These are phyloP conservation scores for Ilex paraguariensis DNA, from an alignment of 305 asterid species.

Conservation along the genomic window DNA sequence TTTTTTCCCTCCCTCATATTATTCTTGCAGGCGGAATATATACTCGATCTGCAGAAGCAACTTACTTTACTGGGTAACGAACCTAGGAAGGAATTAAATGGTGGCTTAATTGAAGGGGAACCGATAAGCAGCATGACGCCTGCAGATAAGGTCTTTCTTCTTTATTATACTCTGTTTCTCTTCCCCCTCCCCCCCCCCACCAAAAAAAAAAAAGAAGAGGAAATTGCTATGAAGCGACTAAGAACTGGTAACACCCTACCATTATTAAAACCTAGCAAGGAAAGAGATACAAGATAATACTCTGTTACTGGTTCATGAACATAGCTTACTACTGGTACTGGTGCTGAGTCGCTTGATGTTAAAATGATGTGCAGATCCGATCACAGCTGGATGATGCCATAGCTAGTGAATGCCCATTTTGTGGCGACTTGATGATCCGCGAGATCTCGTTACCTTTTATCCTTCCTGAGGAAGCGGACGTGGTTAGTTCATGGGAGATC, in stretches of 20 bases:
- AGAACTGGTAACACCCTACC: background rate
- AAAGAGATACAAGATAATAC: background rate
- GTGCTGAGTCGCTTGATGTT: constrained; percentile 3
- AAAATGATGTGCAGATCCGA: constrained; percentile 55
- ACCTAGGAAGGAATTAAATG: constrained; percentile 63
- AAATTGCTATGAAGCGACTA: constrained; percentile 7
- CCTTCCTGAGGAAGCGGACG: constrained; percentile 52
- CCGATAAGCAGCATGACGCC: constrained; percentile 63
- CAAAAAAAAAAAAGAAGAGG: no score
- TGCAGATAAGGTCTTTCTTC: constrained; percentile 56
- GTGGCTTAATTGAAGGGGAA: constrained; percentile 62
- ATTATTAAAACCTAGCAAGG: no score
- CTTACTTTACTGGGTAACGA: constrained; percentile 71
- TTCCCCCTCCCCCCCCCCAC: background rate
- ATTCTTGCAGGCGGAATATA: constrained; percentile 70
- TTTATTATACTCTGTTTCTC: background rate
- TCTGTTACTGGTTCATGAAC: background rate
- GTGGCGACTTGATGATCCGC: constrained; percentile 90
- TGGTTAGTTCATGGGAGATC: constrained; percentile 76
- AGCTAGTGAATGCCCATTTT: constrained; percentile 90
- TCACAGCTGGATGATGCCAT: constrained; percentile 86
- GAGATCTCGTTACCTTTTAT: constrained; percentile 80
- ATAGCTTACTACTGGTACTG: background rate
- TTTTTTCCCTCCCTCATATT: background rate
- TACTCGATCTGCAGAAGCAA: constrained; percentile 92